Conservation (phyloP, 2,329 filamentous ascomycete species). For the Phialocephala subalpina region DNA sequence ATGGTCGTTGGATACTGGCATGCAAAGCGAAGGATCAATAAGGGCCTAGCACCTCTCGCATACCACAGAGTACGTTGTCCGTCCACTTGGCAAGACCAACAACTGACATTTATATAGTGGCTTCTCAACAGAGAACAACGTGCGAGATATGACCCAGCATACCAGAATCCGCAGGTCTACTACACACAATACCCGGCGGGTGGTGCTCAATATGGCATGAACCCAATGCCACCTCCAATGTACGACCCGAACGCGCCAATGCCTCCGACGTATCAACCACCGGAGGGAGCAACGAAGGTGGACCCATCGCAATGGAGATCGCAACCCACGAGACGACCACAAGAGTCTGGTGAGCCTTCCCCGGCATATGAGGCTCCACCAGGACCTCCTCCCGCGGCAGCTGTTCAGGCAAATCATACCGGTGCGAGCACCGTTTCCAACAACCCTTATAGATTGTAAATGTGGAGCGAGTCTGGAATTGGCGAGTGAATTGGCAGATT, state of each 20-base stretch:
- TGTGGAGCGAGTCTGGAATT: constrained; percentile 9
- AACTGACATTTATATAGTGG: constrained; percentile 39
- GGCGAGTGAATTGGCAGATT: constrained; percentile 15
- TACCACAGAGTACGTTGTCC: constrained; percentile 71
- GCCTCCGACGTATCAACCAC: constrained; percentile 63
- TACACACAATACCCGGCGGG: constrained; percentile 50
- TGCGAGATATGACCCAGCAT: constrained; percentile 50
- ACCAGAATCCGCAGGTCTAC: constrained; percentile 52
- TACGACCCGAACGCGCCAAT: constrained; percentile 62
- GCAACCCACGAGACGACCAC: constrained; percentile 42
- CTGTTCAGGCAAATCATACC: constrained; percentile 42
- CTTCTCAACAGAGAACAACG: constrained; percentile 41
- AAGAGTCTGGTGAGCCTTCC: constrained; percentile 38
- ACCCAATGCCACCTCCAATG: constrained; percentile 59
- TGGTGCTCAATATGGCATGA: constrained; percentile 53
- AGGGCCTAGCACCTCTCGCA: constrained; percentile 68
- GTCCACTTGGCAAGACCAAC: constrained; percentile 5
- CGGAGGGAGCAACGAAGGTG: constrained; percentile 59
- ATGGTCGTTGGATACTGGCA: constrained; percentile 75
- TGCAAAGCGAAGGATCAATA: constrained; percentile 70
- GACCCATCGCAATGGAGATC: constrained; percentile 57
- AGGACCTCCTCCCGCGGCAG: constrained; percentile 55
- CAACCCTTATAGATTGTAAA: constrained; percentile 44
- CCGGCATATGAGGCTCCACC: constrained; percentile 54
- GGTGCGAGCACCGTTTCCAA: constrained; percentile 41